phyloP scores from a whole-genome alignment of 2,329 filamentous ascomycete genomes.

The Cladorrhinum sp. region DNA sequence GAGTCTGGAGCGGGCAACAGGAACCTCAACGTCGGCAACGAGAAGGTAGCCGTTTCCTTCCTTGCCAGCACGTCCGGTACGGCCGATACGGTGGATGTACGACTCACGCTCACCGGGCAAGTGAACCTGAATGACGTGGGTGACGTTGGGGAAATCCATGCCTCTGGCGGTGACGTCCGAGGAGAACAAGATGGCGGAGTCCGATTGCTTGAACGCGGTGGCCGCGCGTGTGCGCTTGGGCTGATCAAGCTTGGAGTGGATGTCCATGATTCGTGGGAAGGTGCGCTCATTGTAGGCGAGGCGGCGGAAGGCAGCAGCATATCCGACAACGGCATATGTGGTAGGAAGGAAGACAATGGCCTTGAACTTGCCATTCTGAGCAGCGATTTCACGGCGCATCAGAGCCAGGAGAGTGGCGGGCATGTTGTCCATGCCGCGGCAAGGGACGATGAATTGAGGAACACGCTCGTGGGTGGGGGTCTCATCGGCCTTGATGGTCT shows the following conservation, averaged over 20 bases:
- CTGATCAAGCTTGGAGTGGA: slow-evolving; percentile 80
- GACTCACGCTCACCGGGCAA: slow-evolving; percentile 62
- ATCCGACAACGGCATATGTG: slow-evolving; percentile 68
- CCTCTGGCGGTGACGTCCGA: slow-evolving; percentile 78
- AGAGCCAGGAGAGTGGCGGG: slow-evolving; percentile 77
- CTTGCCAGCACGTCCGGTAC: slow-evolving; percentile 72
- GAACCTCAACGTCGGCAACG: slow-evolving; percentile 53
- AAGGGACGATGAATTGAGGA: slow-evolving; percentile 70
- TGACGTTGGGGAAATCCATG: slow-evolving; percentile 79
- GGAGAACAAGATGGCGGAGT: slow-evolving; percentile 66
- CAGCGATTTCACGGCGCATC: slow-evolving; percentile 55
- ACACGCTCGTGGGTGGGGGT: slow-evolving; percentile 80
- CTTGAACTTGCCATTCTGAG: slow-evolving; percentile 63
- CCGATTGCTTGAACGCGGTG: slow-evolving; percentile 65
- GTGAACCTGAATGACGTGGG: slow-evolving; percentile 74
- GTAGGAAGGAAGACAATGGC: slow-evolving; percentile 91
- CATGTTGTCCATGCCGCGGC: slow-evolving; percentile 69
- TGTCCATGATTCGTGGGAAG: slow-evolving; percentile 47
- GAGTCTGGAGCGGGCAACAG: slow-evolving; percentile 49
- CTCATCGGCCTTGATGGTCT: slow-evolving; percentile 81
- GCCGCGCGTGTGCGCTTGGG: slow-evolving; percentile 64
- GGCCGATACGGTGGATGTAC: slow-evolving; percentile 74
- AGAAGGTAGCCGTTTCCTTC: slow-evolving; percentile 70
- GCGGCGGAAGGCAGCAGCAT: slow-evolving; percentile 54
- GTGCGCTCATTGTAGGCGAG: slow-evolving; percentile 43